Conservation (phyloP, 169 alveolate species). For the Plasmodium knowlesi region DNA sequence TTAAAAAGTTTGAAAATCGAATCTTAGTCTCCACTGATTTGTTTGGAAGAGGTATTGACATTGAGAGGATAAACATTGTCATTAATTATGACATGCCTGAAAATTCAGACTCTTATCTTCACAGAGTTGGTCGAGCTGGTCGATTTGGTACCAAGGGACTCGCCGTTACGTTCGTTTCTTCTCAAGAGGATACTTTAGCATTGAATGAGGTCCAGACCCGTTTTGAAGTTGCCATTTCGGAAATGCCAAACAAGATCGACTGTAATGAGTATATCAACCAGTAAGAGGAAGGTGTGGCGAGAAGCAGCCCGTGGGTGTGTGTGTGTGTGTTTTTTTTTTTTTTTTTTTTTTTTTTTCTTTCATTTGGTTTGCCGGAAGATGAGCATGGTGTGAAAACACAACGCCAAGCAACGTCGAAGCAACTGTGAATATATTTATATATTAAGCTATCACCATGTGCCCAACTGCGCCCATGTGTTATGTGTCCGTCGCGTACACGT, state of each 20-base stretch:
- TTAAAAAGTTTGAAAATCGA: conserved; percentile 98
- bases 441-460: neutral
- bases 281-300: neutral
- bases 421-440: neutral
- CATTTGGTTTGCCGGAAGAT: neutral
- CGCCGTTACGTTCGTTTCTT: conserved; percentile 97
- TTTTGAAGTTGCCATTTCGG: conserved; percentile 97
- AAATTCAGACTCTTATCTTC: conserved; percentile 90
- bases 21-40: conserved; percentile 99
- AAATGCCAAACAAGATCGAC: conserved; percentile 96
- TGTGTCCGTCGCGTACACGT: neutral
- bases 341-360: neutral
- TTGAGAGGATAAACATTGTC: conserved; percentile 99
- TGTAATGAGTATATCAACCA: conserved; percentile 90
- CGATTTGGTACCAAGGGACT: conserved; percentile 99
- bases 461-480: neutral
- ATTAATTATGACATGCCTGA: conserved; percentile 99
- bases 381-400: neutral
- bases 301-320: neutral
- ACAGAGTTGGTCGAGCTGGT: conserved; percentile 99
- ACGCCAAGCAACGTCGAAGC: neutral
- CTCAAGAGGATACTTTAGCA: conserved; percentile 95
- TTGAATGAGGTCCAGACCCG: conserved; percentile 97
- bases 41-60: conserved; percentile 99
- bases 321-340: too few relatives aligned